Evolutionary conservation across 2,329 filamentous ascomycete genomes (phyloP).

Genomic region (Periconia sp.): DNA sequence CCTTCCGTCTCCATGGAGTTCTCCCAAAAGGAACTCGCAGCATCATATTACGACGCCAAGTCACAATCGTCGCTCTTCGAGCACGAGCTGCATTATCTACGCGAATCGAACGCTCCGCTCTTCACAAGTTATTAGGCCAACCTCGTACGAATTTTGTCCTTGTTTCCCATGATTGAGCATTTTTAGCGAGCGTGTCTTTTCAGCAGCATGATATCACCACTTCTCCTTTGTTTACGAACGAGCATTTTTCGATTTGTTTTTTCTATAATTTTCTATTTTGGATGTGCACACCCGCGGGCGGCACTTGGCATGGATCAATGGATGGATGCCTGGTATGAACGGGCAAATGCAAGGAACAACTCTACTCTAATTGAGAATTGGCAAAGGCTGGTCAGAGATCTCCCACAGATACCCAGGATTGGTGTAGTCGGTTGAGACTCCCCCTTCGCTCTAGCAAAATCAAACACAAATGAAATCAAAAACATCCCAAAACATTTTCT

Average conservation of each 20-base stretch:
- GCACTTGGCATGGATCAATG: not conserved
- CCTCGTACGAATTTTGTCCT: conserved; percentile 30
- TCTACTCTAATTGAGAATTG: conserved; percentile 1
- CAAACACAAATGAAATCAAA: not conserved
- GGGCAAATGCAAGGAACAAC: not conserved
- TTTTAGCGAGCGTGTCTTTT: conserved; percentile 41
- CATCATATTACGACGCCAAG: conserved; percentile 47
- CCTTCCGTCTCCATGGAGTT: conserved; percentile 48
- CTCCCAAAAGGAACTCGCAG: conserved; percentile 51
- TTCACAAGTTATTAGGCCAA: conserved; percentile 44
- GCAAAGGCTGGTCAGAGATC: conserved; percentile 7
- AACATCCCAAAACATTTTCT: not conserved
- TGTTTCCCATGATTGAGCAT: conserved; percentile 37
- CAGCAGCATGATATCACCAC: conserved; percentile 33
- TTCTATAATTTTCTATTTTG: not conserved
- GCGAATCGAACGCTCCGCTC: conserved; percentile 44
- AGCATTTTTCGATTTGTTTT: not conserved
- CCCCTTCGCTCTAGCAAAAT: conserved; percentile 4
- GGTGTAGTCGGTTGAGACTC: conserved; percentile 9
- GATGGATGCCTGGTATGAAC: not conserved
- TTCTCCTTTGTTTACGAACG: conserved; percentile 16
- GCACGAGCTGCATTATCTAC: conserved; percentile 43
- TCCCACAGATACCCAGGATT: conserved; percentile 1
- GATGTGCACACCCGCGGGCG: not conserved
- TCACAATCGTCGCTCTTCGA: conserved; percentile 40